phyloP scores from a whole-genome alignment of 495 filamentous ascomycete species.

The Staphylotrichum longicolle region DNA sequence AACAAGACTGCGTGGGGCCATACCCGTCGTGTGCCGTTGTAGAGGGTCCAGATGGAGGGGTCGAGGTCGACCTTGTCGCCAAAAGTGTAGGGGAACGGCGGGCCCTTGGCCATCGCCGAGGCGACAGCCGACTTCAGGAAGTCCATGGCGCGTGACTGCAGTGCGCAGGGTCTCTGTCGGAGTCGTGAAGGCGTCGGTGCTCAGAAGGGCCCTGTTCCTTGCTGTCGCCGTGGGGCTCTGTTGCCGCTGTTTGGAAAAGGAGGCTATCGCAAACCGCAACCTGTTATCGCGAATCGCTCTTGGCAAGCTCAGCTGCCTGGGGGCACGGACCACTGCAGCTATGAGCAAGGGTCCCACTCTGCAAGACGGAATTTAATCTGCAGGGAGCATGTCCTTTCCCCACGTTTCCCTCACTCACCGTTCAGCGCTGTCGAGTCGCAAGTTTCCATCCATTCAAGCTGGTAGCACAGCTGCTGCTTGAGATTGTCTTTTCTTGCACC shows the following conservation, averaged over 20 bases:
- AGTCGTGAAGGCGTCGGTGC: neutral
- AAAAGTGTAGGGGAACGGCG: constrained; percentile 85
- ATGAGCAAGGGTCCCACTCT: too few species aligned
- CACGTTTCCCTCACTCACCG: too few species aligned
- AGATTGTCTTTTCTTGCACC: too few species aligned
- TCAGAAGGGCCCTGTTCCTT: neutral
- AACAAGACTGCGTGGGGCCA: constrained; percentile 23
- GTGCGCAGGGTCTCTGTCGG: neutral
- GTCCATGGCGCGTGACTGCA: constrained; percentile 61
- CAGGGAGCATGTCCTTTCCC: too few species aligned
- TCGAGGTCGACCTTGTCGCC: constrained; percentile 87
- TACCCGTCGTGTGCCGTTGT: constrained; percentile 90
- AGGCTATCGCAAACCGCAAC: constrained; percentile 10
- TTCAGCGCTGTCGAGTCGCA: too few species aligned
- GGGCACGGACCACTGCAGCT: constrained; percentile 14
- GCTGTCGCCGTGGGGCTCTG: neutral
- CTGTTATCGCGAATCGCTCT: constrained; percentile 23
- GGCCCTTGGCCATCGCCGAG: constrained; percentile 92
- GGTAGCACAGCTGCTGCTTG: too few species aligned
- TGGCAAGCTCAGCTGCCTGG: constrained; percentile 15
- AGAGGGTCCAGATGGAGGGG: constrained; percentile 85
- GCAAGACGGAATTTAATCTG: too few species aligned
- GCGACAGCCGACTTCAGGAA: constrained; percentile 97
- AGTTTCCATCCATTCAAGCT: too few species aligned
- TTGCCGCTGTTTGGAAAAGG: constrained; percentile 2